Conservation (phyloP, 768 basidiomycete species). For the Termitomyces titanicus region DNA sequence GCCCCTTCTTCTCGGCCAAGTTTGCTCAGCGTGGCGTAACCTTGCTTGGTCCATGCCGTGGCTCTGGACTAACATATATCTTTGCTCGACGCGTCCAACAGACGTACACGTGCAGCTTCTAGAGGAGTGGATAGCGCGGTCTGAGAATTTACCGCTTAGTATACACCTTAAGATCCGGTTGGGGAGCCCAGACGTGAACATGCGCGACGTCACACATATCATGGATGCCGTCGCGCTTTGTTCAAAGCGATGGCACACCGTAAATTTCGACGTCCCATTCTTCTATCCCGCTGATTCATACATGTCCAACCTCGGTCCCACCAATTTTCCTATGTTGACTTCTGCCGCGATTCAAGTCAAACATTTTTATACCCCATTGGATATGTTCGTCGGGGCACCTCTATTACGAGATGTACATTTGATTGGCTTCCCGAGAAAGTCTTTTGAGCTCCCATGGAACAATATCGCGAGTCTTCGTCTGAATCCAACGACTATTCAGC, state of each 20-base stretch:
- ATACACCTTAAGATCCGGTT: constrained; percentile 5
- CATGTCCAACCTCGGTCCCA: constrained; percentile 7
- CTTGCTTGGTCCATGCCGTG: constrained; percentile 27
- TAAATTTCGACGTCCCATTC: constrained; percentile 15
- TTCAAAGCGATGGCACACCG: constrained; percentile 13
- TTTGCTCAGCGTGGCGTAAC: constrained; percentile 25
- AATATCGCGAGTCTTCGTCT: constrained; percentile 14
- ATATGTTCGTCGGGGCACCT: constrained; percentile 12
- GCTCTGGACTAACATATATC: constrained; percentile 23
- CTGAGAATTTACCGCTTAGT: constrained; percentile 19
- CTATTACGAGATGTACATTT: constrained; percentile 11
- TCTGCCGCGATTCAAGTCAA: constrained; percentile 5
- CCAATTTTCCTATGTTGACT: constrained; percentile 11
- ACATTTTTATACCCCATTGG: constrained; percentile 5
- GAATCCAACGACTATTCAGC: constrained; percentile 16
- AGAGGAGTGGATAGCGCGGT: constrained; percentile 24
- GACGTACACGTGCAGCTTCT: constrained; percentile 17
- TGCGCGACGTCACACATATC: constrained; percentile 8
- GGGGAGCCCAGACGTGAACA: not conserved
- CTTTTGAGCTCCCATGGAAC: constrained; percentile 10
- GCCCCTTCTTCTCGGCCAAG: constrained; percentile 21
- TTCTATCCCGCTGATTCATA: constrained; percentile 12
- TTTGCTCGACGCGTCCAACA: constrained; percentile 16
- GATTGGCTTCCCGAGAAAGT: constrained; percentile 11
- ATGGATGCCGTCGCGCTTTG: constrained; percentile 15